Evolutionary conservation across 306 rosid species (phyloP).

Genomic region (Cicer judaicum): DNA sequence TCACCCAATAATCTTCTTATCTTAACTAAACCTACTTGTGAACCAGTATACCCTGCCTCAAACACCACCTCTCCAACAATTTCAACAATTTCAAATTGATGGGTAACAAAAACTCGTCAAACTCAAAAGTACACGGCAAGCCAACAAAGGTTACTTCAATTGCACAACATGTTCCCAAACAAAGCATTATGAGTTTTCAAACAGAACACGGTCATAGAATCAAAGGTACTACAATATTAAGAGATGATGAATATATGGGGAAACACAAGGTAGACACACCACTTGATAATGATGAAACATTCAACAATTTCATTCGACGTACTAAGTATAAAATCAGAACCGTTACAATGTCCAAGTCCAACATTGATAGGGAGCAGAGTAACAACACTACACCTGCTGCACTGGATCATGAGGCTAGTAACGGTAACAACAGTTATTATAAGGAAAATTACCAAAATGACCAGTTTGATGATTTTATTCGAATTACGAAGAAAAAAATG

Average conservation of each 20-base stretch:
- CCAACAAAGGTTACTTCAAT: conserved; percentile 17
- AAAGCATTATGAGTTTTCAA: neutral
- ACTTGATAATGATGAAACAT: conserved; percentile 44
- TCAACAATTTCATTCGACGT: conserved; percentile 48
- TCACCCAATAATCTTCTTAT: conserved; percentile 25
- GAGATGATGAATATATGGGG: neutral
- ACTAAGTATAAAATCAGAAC: conserved; percentile 42
- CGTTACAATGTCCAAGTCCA: conserved; percentile 31
- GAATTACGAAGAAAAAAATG: conserved; percentile 47
- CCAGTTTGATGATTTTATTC: conserved; percentile 55
- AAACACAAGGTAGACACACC: neutral
- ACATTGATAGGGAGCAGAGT: conserved; percentile 33
- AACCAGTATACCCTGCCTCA: conserved; percentile 1
- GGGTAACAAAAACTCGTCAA: conserved; percentile 40
- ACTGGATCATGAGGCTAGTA: conserved; percentile 3
- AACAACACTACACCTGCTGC: conserved; percentile 8
- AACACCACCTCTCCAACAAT: neutral
- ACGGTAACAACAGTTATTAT: neutral
- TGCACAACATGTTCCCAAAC: conserved; percentile 8
- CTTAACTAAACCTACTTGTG: conserved; percentile 10
- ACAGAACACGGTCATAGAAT: neutral
- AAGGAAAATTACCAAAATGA: conserved; percentile 41
- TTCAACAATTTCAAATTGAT: neutral
- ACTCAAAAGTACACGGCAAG: conserved; percentile 25
- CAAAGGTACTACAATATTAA: neutral